Evolutionary conservation across 75 land plant species (phyloP).

Genomic region (Pinus tabuliformis): DNA sequence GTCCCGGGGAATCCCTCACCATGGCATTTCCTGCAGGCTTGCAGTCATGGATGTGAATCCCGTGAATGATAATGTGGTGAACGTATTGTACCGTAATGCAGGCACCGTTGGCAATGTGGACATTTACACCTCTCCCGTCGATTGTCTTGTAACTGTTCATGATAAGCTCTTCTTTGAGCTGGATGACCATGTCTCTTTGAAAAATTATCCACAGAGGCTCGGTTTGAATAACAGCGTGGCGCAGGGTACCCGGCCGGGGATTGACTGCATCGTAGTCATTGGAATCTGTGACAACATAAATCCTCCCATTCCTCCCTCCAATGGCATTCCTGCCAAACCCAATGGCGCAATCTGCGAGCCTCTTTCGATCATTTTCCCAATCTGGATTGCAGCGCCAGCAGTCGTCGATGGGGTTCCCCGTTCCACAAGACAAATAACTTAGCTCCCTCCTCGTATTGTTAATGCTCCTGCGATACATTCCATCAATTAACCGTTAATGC

Average conservation of each 20-base stretch:
- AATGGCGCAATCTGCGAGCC: slow-evolving; percentile 38
- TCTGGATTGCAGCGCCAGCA: slow-evolving; percentile 69
- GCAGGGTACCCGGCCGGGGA: slow-evolving; percentile 31
- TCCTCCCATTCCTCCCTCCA: slow-evolving; percentile 21
- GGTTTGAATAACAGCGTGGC: slow-evolving; percentile 22
- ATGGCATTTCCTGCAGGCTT: slow-evolving; percentile 71
- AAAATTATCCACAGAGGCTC: slow-evolving; percentile 37
- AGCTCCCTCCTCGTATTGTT: neutral
- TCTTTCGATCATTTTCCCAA: slow-evolving; percentile 23
- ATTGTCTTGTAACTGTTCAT: slow-evolving; percentile 38
- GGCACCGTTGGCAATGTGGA: slow-evolving; percentile 33
- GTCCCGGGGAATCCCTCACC: slow-evolving; percentile 71
- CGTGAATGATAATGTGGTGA: slow-evolving; percentile 24
- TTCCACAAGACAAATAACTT: slow-evolving; percentile 12
- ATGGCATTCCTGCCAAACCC: slow-evolving; percentile 30
- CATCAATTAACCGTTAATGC: neutral
- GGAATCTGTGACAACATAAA: slow-evolving; percentile 24
- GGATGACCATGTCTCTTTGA: slow-evolving; percentile 20
- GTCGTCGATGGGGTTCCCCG: slow-evolving; percentile 48
- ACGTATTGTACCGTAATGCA: slow-evolving; percentile 27
- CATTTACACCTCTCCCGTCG: slow-evolving; percentile 30
- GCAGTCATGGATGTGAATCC: slow-evolving; percentile 54
- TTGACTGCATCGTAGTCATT: slow-evolving; percentile 27
- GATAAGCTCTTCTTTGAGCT: slow-evolving; percentile 33
- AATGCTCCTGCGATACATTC: neutral